phyloP scores from a whole-genome alignment of 1,139 yeast species.

The Barnettozyma hawaiiensis region DNA sequence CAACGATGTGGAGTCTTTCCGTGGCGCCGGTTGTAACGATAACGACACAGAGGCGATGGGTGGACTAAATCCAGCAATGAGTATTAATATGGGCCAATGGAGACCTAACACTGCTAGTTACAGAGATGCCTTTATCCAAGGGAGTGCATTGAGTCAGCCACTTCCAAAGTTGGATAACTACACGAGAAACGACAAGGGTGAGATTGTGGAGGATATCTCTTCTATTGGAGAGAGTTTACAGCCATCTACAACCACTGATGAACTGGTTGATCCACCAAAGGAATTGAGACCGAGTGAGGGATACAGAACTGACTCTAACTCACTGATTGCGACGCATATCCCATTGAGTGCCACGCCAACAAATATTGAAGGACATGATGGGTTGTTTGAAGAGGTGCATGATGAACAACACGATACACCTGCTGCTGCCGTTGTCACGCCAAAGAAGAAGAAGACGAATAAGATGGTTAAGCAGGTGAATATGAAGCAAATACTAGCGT shows the following conservation, averaged over 20 bases:
- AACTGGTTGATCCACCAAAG: slow-evolving; percentile 6
- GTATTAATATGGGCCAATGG: slow-evolving; percentile 45
- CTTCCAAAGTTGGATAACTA: slow-evolving; percentile 25
- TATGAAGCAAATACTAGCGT: slow-evolving; percentile 41
- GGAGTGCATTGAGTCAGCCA: slow-evolving; percentile 25
- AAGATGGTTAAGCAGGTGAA: slow-evolving; percentile 24
- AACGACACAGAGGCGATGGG: slow-evolving; percentile 2
- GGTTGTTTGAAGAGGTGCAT: slow-evolving; percentile 16
- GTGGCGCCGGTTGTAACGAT: slow-evolving; percentile 1
- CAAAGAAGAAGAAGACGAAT: slow-evolving; percentile 8
- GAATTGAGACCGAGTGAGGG: slow-evolving; percentile 14
- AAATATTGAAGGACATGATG: background rate
- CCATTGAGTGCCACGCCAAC: slow-evolving; percentile 15
- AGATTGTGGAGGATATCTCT: slow-evolving; percentile 22
- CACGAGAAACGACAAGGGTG: slow-evolving; percentile 23
- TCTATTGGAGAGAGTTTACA: slow-evolving; percentile 8
- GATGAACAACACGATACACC: background rate
- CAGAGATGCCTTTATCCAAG: slow-evolving; percentile 47
- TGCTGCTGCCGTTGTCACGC: background rate
- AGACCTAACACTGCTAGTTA: slow-evolving; percentile 45
- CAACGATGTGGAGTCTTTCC: slow-evolving; percentile 9
- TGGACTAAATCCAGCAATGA: slow-evolving; percentile 23
- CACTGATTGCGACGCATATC: slow-evolving; percentile 22
- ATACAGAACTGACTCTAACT: slow-evolving; percentile 21
- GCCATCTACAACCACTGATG: slow-evolving; percentile 8